These are phyloP conservation scores for Eragrostis curvula DNA, from an alignment of 176 grass and related monocot species.

Conservation along the genomic window DNA sequence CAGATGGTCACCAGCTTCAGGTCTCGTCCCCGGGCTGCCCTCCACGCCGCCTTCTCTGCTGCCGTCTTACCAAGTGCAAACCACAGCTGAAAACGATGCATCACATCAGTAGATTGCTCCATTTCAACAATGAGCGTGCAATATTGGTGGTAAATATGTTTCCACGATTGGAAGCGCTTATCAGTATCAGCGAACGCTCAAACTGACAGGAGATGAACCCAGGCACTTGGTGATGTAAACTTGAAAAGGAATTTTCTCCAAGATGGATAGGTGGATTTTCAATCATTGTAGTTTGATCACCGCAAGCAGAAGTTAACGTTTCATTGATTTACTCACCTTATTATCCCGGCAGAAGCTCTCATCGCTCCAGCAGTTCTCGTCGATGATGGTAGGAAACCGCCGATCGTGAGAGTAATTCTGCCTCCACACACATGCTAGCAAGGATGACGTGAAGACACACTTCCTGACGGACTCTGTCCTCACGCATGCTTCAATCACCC, in stretches of 20 bases:
- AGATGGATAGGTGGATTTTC: neutral
- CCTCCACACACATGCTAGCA: slow-evolving; percentile 84
- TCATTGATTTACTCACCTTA: slow-evolving; percentile 53
- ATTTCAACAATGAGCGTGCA: neutral
- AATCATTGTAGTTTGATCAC: neutral
- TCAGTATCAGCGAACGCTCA: neutral
- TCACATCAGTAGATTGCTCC: slow-evolving; percentile 2
- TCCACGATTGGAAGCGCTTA: neutral
- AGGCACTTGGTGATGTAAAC: too few relatives aligned
- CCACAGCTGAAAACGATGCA: slow-evolving; percentile 65
- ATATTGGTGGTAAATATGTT: neutral
- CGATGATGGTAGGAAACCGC: slow-evolving; percentile 60
- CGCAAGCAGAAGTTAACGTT: neutral
- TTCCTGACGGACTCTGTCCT: slow-evolving; percentile 82
- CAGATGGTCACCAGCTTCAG: slow-evolving; percentile 90
- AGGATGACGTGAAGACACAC: slow-evolving; percentile 90
- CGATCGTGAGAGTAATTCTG: slow-evolving; percentile 53
- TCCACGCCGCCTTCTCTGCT: slow-evolving; percentile 94
- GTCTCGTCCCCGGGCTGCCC: slow-evolving; percentile 82
- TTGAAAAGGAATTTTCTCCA: neutral
- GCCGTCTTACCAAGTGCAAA: slow-evolving; percentile 89
- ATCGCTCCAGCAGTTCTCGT: slow-evolving; percentile 97
- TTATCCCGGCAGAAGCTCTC: slow-evolving; percentile 90
- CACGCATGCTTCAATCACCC: slow-evolving; percentile 85
- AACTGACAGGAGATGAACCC: neutral